These are phyloP conservation scores for Cynara cardunculus DNA, from an alignment of 129 eudicot genomes.

Conservation along the genomic window DNA sequence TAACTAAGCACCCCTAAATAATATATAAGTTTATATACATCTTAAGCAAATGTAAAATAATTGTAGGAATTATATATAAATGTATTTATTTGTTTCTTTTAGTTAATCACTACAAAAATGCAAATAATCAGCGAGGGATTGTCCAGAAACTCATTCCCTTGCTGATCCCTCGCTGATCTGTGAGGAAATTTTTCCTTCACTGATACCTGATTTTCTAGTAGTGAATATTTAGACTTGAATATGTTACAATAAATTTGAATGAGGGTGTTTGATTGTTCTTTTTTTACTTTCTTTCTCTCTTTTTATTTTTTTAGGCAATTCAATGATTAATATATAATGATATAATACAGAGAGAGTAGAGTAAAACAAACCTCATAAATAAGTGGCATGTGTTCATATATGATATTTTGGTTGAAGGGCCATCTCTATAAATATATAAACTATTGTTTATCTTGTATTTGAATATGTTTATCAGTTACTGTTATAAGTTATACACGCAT, in stretches of 20 bases:
- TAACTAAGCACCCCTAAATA: too few relatives aligned
- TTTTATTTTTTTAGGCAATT: not conserved
- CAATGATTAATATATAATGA: not conserved
- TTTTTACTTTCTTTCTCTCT: not conserved
- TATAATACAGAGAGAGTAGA: not conserved
- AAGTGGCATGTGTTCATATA: not conserved
- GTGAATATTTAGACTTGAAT: too few relatives aligned
- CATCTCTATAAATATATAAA: not conserved
- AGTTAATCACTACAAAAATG: not conserved
- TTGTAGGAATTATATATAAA: too few relatives aligned
- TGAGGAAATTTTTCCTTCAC: too few relatives aligned
- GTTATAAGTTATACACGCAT: too few relatives aligned
- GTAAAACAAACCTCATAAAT: not conserved
- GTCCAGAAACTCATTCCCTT: too few relatives aligned
- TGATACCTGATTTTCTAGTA: too few relatives aligned
- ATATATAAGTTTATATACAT: too few relatives aligned
- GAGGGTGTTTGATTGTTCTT: not conserved
- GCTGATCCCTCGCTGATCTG: too few relatives aligned
- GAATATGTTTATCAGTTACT: not conserved
- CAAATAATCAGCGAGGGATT: too few relatives aligned
- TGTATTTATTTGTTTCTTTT: not conserved
- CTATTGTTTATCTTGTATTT: not conserved
- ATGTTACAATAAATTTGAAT: too few relatives aligned
- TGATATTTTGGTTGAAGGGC: not conserved
- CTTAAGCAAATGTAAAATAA: too few relatives aligned